phyloP scores from a whole-genome alignment of 352 stramenopile genomes.

The Phytophthora kernoviae region DNA sequence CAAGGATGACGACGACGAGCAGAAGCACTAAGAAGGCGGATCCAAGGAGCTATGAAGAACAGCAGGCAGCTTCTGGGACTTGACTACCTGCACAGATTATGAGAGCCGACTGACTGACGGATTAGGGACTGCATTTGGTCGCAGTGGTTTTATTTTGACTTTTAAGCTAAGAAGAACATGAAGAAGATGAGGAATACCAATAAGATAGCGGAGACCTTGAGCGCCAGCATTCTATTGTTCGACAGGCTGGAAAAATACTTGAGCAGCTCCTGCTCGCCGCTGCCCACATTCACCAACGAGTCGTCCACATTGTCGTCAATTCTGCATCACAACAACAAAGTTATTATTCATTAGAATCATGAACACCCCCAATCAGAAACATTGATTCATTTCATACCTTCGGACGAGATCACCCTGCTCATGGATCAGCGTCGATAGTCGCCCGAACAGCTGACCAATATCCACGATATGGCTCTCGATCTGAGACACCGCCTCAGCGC shows the following conservation, averaged over 20 bases:
- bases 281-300: conserved; percentile 72
- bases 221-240: conserved; percentile 86
- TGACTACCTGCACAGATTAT: not conserved
- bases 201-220: conserved; percentile 89
- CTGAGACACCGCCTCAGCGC: conserved; percentile 78
- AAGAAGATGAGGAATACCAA: conserved; percentile 90
- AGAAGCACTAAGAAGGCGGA: conserved; percentile 1
- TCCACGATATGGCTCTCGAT: conserved; percentile 90
- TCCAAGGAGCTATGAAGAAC: no score
- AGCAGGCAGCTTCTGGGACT: no score
- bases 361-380: not conserved
- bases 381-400: conserved; percentile 40
- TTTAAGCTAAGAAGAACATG: conserved; percentile 89
- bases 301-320: conserved; percentile 89
- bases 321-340: conserved; percentile 40
- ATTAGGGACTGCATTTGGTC: conserved; percentile 7
- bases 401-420: conserved; percentile 83
- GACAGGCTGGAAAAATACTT: conserved; percentile 87
- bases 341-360: conserved; percentile 13
- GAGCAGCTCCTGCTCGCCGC: conserved; percentile 81
- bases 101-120: conserved; percentile 10
- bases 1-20: conserved; percentile 47
- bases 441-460: conserved; percentile 83
- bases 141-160: conserved; percentile 31
- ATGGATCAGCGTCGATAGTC: conserved; percentile 80